Conservation (phyloP, 108 stramenopile genomes). For the Nitzschia inconspicua region DNA sequence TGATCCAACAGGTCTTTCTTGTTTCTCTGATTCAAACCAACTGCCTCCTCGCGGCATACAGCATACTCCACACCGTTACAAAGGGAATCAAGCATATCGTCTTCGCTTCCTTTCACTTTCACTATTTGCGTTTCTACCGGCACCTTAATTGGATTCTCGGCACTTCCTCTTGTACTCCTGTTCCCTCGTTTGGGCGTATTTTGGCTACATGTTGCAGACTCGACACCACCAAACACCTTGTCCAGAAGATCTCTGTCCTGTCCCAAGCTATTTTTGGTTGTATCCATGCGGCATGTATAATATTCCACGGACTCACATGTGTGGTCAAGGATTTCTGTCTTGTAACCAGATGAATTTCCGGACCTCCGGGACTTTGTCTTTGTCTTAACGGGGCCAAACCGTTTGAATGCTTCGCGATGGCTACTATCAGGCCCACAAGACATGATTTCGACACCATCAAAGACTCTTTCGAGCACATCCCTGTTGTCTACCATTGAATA, state of each 20-base stretch:
- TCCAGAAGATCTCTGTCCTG: slow-evolving; percentile 10
- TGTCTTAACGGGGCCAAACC: not conserved
- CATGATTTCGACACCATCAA: not conserved
- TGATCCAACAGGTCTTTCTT: no score
- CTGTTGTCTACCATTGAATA: not conserved
- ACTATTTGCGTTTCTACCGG: no score
- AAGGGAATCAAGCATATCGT: not conserved
- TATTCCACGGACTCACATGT: not conserved
- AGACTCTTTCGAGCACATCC: not conserved
- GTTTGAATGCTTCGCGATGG: not conserved
- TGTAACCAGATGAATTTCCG: not conserved
- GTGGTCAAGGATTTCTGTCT: slow-evolving; percentile 1
- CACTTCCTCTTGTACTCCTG: no score
- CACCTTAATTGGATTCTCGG: no score
- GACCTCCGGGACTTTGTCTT: not conserved
- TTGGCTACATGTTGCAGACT: slow-evolving; percentile 3
- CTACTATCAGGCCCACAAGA: not conserved
- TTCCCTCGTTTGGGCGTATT: no score
- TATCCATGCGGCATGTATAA: no score
- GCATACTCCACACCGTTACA: not conserved
- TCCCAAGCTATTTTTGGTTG: no score
- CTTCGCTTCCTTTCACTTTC: no score
- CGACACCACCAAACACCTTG: slow-evolving; percentile 2
- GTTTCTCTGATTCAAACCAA: not conserved
- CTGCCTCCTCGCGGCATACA: not conserved